Base-by-base conservation (phyloP, 2,329 filamentous ascomycete species). In the Epichloe uncinata region DNA sequence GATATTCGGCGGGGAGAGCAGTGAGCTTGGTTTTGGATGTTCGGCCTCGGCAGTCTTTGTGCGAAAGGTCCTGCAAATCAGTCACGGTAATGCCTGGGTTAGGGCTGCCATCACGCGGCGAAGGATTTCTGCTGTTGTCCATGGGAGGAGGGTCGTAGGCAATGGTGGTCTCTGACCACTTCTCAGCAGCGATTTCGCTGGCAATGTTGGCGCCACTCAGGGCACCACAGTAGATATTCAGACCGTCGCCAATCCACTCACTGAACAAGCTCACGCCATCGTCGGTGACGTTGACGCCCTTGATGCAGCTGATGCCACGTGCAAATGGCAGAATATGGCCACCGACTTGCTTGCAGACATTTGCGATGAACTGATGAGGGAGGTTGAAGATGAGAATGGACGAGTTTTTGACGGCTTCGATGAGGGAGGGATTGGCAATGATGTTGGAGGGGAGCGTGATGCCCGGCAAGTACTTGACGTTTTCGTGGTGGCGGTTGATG, bases 161-260 rank as follows among this genome's bases (percentile, higher is more conserved):
- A 53, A 98, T 84, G 20, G 91, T 98, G 3, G 93, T 97, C 71
- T 97, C 93, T 53, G 86, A 95, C 78, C 88, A 97, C 67, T 96
- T 95, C 73, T 96, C 93, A 57, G 82, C 79, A 1, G 93, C 93
- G 60, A 98, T 93, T 68, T 98, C 94, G 57, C 78, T 86, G 46
- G 94, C 93, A 61, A 98, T 93, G 72, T 98, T 98, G 60, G 93
- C 93, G 50, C 93, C 93, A 42, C 88, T 95, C 38, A 98, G 78
- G 9, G 93, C 91, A 61, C 93, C 93, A 61, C 90, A 95, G 74
- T 98, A 98, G 65, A 98, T 98, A 54, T 86, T 87, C 18, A 98
- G 76, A 33, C 85, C 84, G 65, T 87, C 82, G 51, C 90, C 90
- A 63, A 98, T 98, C 66, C 85, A 88, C 70, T 98, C 93, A 49